These are phyloP conservation scores for Syncephalis plumigaleata DNA, from an alignment of 371 early-diverging fungal species.

Conservation along the genomic window DNA sequence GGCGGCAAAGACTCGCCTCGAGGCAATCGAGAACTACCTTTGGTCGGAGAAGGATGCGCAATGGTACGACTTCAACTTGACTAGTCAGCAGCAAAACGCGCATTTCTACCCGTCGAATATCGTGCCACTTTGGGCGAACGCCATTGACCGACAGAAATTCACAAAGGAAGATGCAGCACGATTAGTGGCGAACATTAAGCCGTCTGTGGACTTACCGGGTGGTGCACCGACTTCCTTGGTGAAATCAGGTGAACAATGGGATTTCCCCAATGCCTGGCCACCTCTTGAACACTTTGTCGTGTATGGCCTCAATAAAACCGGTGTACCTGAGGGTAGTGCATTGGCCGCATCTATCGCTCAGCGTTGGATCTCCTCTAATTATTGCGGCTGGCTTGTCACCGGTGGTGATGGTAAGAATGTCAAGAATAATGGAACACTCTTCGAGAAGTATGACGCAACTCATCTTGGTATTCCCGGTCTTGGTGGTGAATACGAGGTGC, in stretches of 20 bases:
- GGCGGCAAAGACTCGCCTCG: slow-evolving; percentile 8
- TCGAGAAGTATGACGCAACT: slow-evolving; percentile 61
- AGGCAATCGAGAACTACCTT: slow-evolving; percentile 17
- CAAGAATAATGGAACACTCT: slow-evolving; percentile 32
- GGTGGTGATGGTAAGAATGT: slow-evolving; percentile 29
- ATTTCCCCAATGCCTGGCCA: slow-evolving; percentile 74
- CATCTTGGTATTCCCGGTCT: slow-evolving; percentile 36
- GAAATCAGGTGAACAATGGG: slow-evolving; percentile 68
- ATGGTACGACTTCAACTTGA: slow-evolving; percentile 21
- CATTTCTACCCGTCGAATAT: slow-evolving; percentile 2
- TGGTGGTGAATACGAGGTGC: slow-evolving; percentile 75
- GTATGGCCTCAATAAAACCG: slow-evolving; percentile 16
- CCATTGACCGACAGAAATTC: slow-evolving; percentile 9
- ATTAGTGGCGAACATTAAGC: background rate
- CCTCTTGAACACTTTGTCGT: slow-evolving; percentile 15
- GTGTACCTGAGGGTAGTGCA: background rate
- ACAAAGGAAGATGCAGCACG: background rate
- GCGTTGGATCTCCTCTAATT: slow-evolving; percentile 35
- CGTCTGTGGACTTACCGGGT: slow-evolving; percentile 19
- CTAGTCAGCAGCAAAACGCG: background rate
- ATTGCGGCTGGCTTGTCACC: slow-evolving; percentile 51
- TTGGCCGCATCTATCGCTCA: slow-evolving; percentile 35
- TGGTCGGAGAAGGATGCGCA: slow-evolving; percentile 12
- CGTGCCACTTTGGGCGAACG: slow-evolving; percentile 12
- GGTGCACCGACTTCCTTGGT: slow-evolving; percentile 45